Evolutionary conservation across 2,329 filamentous ascomycete genomes (phyloP), one percentile per base, ranked within the genome.

Genomic region (Aulographum hederae): DNA sequence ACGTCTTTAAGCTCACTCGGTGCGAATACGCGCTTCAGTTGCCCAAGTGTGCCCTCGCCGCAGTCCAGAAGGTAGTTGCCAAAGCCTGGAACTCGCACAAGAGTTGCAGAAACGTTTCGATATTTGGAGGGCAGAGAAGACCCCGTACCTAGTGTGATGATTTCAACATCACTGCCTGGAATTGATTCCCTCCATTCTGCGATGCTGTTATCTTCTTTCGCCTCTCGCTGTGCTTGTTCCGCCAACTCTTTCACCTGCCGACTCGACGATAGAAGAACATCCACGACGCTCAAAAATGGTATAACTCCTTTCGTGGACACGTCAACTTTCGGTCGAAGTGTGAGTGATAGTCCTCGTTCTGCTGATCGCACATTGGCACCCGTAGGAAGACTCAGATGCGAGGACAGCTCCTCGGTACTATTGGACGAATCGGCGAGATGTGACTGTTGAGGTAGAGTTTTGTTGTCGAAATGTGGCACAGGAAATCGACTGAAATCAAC

Each of bases 11-110:
- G 58, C 39, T 80, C 67, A 4, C 71, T 62, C 0, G 63, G 57
- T 4, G 67, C 63, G 44, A 78, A 86, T 0, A 79, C 62, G 31
- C 89, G 77, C 35, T 70, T 71, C 25, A 98, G 58, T 50, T 94
- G 85, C 8, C 86, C 86, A 6, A 95, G 57, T 0, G 89, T 94
- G 45, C 82, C 84, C 53, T 98, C 89, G 35, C 89, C 89, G 42
- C 75, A 81, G 53, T 98, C 89, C 35, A 98, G 68, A 1, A 98
- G 61, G 46, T 93, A 91, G 48, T 70, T 84, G n/a, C 89, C 89
- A 42, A 73, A 68, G 3, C 74, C 78, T 5, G 89, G 89, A 3
- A 93, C 75, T 11, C 79, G 69, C 28, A 98, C 57, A 4, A 98
- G 61, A 1, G 85, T 94, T 2, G 75, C 73, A 8, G 86, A 93